Evolutionary conservation across 441 rosid species (phyloP).

Genomic region (Corymbia citriodora): DNA sequence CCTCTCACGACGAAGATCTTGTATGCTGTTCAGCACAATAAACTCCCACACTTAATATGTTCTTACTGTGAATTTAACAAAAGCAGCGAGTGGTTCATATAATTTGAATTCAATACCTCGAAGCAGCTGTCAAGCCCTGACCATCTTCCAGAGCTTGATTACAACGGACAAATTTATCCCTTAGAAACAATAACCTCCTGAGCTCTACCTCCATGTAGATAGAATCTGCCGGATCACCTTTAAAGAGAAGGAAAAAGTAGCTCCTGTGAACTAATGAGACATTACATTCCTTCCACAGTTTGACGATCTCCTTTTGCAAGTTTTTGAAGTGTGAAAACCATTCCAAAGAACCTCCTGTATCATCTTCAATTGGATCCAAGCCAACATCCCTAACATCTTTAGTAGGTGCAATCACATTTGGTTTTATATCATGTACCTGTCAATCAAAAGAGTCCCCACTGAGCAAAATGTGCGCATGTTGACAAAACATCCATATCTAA

Average conservation of each 20-base stretch:
- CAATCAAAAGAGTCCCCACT: background rate
- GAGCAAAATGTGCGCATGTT: background rate
- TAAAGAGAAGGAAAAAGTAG: slow-evolving; percentile 76
- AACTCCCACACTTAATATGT: background rate
- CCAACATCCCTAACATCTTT: slow-evolving; percentile 63
- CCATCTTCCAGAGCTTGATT: slow-evolving; percentile 42
- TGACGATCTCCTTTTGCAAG: slow-evolving; percentile 56
- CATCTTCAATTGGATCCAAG: slow-evolving; percentile 64
- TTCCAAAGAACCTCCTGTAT: slow-evolving; percentile 20
- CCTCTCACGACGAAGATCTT: slow-evolving; percentile 71
- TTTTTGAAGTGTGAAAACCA: slow-evolving; percentile 66
- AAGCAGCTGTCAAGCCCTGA: slow-evolving; percentile 28
- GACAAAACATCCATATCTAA: background rate
- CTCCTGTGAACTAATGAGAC: background rate
- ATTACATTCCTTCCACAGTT: background rate
- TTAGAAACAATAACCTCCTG: slow-evolving; percentile 61
- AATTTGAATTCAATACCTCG: slow-evolving; percentile 39
- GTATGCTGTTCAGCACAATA: slow-evolving; percentile 33
- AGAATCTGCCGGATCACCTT: slow-evolving; percentile 74
- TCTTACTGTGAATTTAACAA: background rate
- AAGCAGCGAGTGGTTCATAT: background rate
- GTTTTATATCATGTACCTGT: slow-evolving; percentile 43
- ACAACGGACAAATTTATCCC: slow-evolving; percentile 43
- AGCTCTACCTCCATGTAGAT: slow-evolving; percentile 93
- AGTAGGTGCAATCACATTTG: slow-evolving; percentile 5